Percentiles rank a stretch among this genome's conserved stretches.
Conservation (phyloP, 139 green algal genomes). For the Chlorella sp. region DNA sequence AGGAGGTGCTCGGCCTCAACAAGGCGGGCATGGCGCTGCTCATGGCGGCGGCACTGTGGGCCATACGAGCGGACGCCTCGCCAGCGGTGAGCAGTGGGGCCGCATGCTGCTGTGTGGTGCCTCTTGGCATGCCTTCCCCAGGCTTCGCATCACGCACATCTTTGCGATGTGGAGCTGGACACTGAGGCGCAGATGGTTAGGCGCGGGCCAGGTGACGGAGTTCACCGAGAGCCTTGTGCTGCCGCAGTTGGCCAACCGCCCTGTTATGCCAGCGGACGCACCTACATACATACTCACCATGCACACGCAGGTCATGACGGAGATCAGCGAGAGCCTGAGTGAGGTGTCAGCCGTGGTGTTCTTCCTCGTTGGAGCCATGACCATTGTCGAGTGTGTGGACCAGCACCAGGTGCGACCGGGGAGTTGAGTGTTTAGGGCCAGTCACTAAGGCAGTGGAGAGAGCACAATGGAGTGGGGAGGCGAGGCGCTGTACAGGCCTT, state of each 20-base stretch:
- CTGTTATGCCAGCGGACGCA: too few species aligned
- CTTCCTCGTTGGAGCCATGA: slow-evolving; percentile 76
- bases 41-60: slow-evolving; percentile 67
- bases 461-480: too few species aligned
- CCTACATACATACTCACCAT: too few species aligned
- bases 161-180: too few species aligned
- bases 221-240: too few species aligned
- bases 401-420: slow-evolving; percentile 14
- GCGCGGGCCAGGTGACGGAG: too few species aligned
- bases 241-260: too few species aligned
- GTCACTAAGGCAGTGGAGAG: too few species aligned
- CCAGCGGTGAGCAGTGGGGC: slow-evolving; percentile 1
- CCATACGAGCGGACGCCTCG: slow-evolving; percentile 35
- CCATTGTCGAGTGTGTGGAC: slow-evolving; percentile 61
- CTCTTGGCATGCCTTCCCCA: not conserved
- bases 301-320: slow-evolving; percentile 15
- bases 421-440: too few species aligned
- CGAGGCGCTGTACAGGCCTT: too few species aligned
- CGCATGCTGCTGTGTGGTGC: not conserved
- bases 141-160: not conserved
- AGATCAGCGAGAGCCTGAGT: slow-evolving; percentile 22
- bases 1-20: slow-evolving; percentile 63
- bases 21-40: slow-evolving; percentile 61
- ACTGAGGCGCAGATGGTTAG: too few species aligned
- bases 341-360: slow-evolving; percentile 58